Evolutionary conservation across 805 yeast genomes (phyloP).

Genomic region (Candida sphagnicola): DNA sequence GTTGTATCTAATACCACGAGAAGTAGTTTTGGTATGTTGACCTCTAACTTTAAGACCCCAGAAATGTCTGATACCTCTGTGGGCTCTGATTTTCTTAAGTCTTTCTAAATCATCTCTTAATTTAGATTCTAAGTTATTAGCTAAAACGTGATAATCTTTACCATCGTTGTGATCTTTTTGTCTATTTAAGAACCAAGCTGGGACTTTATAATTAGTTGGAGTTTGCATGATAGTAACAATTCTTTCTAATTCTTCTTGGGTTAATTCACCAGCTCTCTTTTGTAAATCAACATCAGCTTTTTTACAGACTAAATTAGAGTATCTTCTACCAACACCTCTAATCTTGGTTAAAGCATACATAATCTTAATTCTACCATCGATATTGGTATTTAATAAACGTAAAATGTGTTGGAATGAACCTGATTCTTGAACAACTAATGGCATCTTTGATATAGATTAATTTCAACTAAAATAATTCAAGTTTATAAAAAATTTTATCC

Average conservation of each 20-base stretch:
- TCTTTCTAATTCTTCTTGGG: constrained; percentile 99
- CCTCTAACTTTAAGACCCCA: constrained; percentile 99
- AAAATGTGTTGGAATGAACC: constrained; percentile 99
- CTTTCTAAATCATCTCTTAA: constrained; percentile 99
- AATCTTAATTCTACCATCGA: constrained; percentile 99
- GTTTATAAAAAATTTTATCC: constrained; percentile 1
- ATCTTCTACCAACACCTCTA: constrained; percentile 99
- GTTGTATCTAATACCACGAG: constrained; percentile 62
- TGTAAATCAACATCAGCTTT: constrained; percentile 98
- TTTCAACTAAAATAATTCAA: constrained; percentile 1
- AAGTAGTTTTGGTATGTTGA: constrained; percentile 99
- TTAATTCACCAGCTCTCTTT: constrained; percentile 99
- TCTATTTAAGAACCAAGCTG: constrained; percentile 99
- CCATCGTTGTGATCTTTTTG: constrained; percentile 98
- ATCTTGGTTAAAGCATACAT: constrained; percentile 99
- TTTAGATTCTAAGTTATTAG: constrained; percentile 98
- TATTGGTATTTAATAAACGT: constrained; percentile 99
- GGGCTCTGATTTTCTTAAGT: constrained; percentile 99
- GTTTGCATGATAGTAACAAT: constrained; percentile 99
- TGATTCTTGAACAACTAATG: constrained; percentile 97
- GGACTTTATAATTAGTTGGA: constrained; percentile 99
- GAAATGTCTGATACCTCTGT: constrained; percentile 99
- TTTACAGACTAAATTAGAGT: constrained; percentile 99
- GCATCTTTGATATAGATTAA: constrained; percentile 48
- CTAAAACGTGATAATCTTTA: constrained; percentile 98